phyloP scores from a whole-genome alignment of 169 alveolate species.

The Plasmodium vinckei region DNA sequence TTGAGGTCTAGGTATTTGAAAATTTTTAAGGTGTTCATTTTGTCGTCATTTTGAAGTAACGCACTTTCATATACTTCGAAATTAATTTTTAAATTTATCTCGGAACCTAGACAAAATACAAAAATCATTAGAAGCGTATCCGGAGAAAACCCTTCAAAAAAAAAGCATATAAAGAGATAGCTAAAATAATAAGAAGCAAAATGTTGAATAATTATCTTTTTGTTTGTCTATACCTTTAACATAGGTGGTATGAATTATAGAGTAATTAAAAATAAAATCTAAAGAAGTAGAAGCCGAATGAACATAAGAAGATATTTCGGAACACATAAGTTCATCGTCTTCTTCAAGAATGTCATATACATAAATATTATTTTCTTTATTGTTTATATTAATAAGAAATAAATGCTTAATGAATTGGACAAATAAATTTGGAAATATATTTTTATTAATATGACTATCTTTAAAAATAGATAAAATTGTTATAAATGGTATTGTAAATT shows the following conservation, averaged over 20 bases:
- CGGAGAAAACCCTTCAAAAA: slow-evolving; percentile 39
- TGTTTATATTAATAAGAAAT: slow-evolving; percentile 42
- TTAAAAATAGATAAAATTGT: slow-evolving; percentile 44
- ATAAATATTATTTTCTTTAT: slow-evolving; percentile 11
- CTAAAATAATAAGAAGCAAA: background rate
- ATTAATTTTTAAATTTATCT: slow-evolving; percentile 35
- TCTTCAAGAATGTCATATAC: slow-evolving; percentile 53
- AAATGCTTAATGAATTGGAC: slow-evolving; percentile 49
- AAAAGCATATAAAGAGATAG: background rate
- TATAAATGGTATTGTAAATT: slow-evolving; percentile 36
- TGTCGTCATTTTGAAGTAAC: background rate
- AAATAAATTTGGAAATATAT: slow-evolving; percentile 29
- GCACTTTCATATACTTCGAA: slow-evolving; percentile 48
- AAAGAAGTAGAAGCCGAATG: slow-evolving; percentile 14
- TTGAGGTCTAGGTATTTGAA: slow-evolving; percentile 42
- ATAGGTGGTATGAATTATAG: slow-evolving; percentile 35
- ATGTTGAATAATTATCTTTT: background rate
- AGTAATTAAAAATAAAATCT: slow-evolving; percentile 39
- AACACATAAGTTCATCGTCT: slow-evolving; percentile 33
- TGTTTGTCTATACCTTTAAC: slow-evolving; percentile 23
- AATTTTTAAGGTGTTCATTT: slow-evolving; percentile 2
- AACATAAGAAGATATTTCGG: slow-evolving; percentile 35
- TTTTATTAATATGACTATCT: slow-evolving; percentile 40
- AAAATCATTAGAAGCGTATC: slow-evolving; percentile 46
- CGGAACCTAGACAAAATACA: slow-evolving; percentile 54